phyloP scores from a whole-genome alignment of 352 stramenopile genomes.

The Chrysophaeum taylorii region DNA sequence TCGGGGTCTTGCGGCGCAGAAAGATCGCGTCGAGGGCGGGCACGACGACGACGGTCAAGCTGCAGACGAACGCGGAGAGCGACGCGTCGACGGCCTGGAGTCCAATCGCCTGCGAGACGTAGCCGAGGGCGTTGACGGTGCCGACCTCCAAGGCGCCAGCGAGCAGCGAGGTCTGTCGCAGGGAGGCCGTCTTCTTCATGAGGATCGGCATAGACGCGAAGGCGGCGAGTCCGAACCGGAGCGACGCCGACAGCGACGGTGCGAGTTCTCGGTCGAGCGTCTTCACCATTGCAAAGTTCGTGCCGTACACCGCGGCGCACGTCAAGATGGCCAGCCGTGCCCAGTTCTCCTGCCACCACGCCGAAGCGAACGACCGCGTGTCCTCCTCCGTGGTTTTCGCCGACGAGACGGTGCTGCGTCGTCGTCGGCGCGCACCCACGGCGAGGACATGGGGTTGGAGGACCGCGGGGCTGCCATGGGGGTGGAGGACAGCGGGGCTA shows the following conservation, averaged over 20 bases:
- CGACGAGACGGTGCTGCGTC: too few species aligned
- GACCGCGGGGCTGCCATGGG: too few species aligned
- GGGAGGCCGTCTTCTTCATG: not conserved
- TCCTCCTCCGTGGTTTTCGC: too few species aligned
- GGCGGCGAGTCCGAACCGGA: constrained; percentile 1
- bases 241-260: not conserved
- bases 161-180: not conserved
- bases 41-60: not conserved
- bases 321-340: too few species aligned
- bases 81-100: not conserved
- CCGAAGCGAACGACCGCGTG: too few species aligned
- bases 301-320: constrained; percentile 7
- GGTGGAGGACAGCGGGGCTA: too few species aligned
- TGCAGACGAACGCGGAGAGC: not conserved
- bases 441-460: too few species aligned
- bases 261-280: not conserved
- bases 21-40: not conserved
- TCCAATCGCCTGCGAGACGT: not conserved
- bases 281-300: constrained; percentile 5
- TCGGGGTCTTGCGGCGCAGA: not conserved
- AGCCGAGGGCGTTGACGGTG: not conserved
- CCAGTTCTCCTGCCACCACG: too few species aligned
- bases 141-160: not conserved
- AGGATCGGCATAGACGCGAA: not conserved
- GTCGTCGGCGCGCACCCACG: too few species aligned